phyloP scores from a whole-genome alignment of 768 basidiomycete species.

The Holtermannia corniformis region DNA sequence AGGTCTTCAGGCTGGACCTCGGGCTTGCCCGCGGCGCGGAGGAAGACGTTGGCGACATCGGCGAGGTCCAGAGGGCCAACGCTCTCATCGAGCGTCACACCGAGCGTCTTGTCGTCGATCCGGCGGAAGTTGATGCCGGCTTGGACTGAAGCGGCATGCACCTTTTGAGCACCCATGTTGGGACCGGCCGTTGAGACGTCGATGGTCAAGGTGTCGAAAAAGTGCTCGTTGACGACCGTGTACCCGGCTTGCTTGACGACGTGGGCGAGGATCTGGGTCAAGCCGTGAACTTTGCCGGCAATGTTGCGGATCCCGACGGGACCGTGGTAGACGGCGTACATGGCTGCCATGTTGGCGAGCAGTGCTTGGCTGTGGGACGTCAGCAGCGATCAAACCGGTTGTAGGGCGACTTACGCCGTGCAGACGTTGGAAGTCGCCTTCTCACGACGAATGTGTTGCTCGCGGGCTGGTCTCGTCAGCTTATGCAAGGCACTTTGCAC shows the following conservation, averaged over 20 bases:
- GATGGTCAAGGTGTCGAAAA: conserved; percentile 86
- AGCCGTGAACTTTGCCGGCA: conserved; percentile 78
- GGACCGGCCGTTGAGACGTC: conserved; percentile 46
- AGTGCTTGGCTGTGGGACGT: conserved; percentile 57
- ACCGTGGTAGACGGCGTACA: conserved; percentile 92
- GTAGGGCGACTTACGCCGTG: conserved; percentile 50
- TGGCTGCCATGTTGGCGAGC: conserved; percentile 97
- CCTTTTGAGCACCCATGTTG: conserved; percentile 46
- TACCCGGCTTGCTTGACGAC: conserved; percentile 66
- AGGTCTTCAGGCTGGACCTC: conserved; percentile 32
- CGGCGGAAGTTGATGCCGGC: conserved; percentile 74
- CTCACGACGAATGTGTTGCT: conserved; percentile 94
- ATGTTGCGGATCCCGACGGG: conserved; percentile 74
- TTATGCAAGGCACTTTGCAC: not conserved
- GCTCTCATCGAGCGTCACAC: conserved; percentile 88
- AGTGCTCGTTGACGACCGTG: conserved; percentile 55
- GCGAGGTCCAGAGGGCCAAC: conserved; percentile 65
- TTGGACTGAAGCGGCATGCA: conserved; percentile 60
- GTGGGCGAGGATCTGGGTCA: conserved; percentile 65
- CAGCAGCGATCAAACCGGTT: not conserved
- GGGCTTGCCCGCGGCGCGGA: conserved; percentile 47
- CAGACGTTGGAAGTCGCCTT: conserved; percentile 99
- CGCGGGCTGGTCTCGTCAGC: no score
- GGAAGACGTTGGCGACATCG: conserved; percentile 70
- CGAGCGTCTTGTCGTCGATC: conserved; percentile 65